Percentiles rank a stretch among this genome's conserved stretches.
These are phyloP conservation scores for Fusarium armeniacum DNA, from an alignment of 2,329 filamentous ascomycete species.

Conservation along the genomic window DNA sequence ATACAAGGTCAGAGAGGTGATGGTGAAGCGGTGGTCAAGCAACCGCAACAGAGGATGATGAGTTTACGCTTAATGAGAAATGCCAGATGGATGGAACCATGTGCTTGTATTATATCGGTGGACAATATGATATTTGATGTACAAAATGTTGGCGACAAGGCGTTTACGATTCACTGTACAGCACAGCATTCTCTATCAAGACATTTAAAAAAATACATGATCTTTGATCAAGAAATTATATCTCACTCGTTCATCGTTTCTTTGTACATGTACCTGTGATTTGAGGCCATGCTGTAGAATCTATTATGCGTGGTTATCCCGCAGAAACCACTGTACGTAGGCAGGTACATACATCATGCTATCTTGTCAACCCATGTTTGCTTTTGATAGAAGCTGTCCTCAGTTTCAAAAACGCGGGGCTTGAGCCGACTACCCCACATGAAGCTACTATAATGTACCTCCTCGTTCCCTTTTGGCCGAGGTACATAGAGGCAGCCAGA, in stretches of 20 bases:
- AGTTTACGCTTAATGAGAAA: neutral
- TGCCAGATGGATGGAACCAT: neutral
- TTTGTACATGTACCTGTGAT: neutral
- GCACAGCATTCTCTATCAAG: slow-evolving; percentile 20
- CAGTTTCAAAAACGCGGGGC: slow-evolving; percentile 47
- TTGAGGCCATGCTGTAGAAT: too few species aligned
- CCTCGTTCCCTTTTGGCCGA: slow-evolving; percentile 47
- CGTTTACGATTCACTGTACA: slow-evolving; percentile 29
- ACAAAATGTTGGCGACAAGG: slow-evolving; percentile 22
- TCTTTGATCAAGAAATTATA: neutral
- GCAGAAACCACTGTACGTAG: neutral
- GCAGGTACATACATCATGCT: neutral
- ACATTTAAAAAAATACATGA: neutral
- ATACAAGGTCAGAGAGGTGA: slow-evolving; percentile 85
- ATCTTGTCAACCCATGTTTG: slow-evolving; percentile 16
- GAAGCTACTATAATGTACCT: slow-evolving; percentile 16
- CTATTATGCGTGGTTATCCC: neutral
- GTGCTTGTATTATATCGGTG: slow-evolving; percentile 22
- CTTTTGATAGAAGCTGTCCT: slow-evolving; percentile 39
- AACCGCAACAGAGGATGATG: slow-evolving; percentile 73
- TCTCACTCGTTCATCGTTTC: neutral
- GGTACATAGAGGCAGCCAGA: slow-evolving; percentile 30
- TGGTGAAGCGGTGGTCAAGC: slow-evolving; percentile 85
- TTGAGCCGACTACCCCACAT: slow-evolving; percentile 46
- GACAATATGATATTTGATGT: slow-evolving; percentile 2